Conservation (phyloP, 371 early-diverging fungal species). For the Mortierella sp. region DNA sequence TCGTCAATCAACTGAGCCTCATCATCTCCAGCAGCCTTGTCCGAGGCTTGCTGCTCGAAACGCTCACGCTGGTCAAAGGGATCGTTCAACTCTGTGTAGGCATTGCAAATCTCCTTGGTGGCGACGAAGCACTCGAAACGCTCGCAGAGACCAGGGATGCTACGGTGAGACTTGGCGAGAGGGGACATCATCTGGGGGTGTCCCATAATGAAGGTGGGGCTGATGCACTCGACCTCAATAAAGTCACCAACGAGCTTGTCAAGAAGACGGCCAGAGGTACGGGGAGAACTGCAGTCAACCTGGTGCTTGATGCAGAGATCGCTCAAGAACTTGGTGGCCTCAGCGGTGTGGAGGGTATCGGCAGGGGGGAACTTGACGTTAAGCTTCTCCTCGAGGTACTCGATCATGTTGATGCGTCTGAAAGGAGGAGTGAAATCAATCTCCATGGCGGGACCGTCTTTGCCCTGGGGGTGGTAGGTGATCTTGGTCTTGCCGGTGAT, state of each 20-base stretch:
- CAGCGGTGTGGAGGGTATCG: slow-evolving; percentile 84
- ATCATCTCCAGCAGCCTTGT: slow-evolving; percentile 99
- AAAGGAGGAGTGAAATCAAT: slow-evolving; percentile 99
- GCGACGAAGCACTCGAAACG: slow-evolving; percentile 99
- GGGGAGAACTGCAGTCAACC: slow-evolving; percentile 95
- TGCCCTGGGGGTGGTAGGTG: slow-evolving; percentile 94
- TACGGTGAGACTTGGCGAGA: slow-evolving; percentile 98
- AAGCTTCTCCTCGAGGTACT: slow-evolving; percentile 93
- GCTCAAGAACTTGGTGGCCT: slow-evolving; percentile 90
- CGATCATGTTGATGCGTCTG: slow-evolving; percentile 95
- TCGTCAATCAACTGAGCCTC: slow-evolving; percentile 99
- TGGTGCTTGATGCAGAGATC: slow-evolving; percentile 94
- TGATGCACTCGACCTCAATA: slow-evolving; percentile 96
- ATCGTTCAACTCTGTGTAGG: slow-evolving; percentile 99
- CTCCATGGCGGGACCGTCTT: slow-evolving; percentile 83
- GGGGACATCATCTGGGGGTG: slow-evolving; percentile 99
- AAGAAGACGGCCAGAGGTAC: slow-evolving; percentile 95
- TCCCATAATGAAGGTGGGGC: slow-evolving; percentile 98
- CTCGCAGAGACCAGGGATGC: slow-evolving; percentile 94
- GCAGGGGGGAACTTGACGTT: slow-evolving; percentile 94
- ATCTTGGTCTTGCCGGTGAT: slow-evolving; percentile 93
- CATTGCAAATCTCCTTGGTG: slow-evolving; percentile 99
- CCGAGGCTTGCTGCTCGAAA: slow-evolving; percentile 97
- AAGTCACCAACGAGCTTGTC: slow-evolving; percentile 99
- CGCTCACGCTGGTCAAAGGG: slow-evolving; percentile 98